Conservation (phyloP, 129 eudicot species). For the Lonicera japonica region DNA sequence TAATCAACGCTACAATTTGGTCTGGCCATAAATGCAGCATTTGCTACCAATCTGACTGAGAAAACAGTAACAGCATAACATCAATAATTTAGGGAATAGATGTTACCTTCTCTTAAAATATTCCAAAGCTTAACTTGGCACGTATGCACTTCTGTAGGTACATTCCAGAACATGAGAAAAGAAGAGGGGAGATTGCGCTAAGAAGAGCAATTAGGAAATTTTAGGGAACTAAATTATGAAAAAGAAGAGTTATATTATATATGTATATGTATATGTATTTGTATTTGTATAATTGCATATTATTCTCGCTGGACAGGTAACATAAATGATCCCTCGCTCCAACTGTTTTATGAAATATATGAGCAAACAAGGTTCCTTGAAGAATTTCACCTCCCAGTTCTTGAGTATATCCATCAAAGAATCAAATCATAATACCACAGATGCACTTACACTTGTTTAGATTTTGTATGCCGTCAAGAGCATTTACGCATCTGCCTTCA, state of each 20-base stretch:
- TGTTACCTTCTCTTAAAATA: constrained; percentile 39
- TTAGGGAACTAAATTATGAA: too few relatives aligned
- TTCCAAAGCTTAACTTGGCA: constrained; percentile 49
- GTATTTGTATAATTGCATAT: too few relatives aligned
- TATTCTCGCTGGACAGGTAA: too few relatives aligned
- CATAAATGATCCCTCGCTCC: background rate
- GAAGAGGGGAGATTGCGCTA: constrained; percentile 7
- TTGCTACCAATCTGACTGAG: background rate
- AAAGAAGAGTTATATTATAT: too few relatives aligned
- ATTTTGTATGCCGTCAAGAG: constrained; percentile 35
- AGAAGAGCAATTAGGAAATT: background rate
- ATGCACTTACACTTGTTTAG: constrained; percentile 57
- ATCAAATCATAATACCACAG: constrained; percentile 1
- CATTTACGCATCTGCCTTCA: constrained; percentile 49
- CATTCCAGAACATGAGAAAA: constrained; percentile 17
- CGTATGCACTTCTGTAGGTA: constrained; percentile 59
- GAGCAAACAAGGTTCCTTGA: too few relatives aligned
- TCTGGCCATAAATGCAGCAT: background rate
- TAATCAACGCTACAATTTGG: too few relatives aligned
- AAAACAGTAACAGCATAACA: background rate
- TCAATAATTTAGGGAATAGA: background rate
- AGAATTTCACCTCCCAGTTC: too few relatives aligned
- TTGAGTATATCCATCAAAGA: too few relatives aligned
- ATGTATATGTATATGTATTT: too few relatives aligned
- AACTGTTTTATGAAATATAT: background rate